Conservation (phyloP, 1,284 basidiomycete species). For the Microbotryum scabiosae region DNA sequence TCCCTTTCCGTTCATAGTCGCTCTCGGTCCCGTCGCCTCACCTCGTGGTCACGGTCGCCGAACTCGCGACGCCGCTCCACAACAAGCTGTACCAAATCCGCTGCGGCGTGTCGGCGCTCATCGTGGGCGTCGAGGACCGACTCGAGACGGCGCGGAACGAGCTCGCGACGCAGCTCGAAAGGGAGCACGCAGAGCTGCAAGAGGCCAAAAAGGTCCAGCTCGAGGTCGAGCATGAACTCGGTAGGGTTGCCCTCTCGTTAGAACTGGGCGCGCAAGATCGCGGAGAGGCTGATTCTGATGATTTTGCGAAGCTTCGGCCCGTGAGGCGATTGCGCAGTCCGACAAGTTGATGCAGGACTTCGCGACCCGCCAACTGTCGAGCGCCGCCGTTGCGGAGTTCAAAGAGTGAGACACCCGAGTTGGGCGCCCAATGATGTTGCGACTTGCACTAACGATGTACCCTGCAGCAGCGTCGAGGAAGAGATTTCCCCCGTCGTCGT, state of each 20-base stretch:
- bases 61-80: conserved; percentile 9
- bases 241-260: background rate
- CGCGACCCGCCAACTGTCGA: background rate
- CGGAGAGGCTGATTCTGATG: background rate
- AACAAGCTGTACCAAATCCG: conserved; percentile 20
- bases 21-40: conserved; percentile 15
- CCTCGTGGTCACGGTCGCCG: conserved; percentile 7
- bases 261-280: background rate
- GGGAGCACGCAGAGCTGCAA: background rate
- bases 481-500: background rate
- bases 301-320: background rate
- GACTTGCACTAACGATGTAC: too few species aligned
- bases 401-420: background rate
- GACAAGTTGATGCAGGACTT: conserved; percentile 19
- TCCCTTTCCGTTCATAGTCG: conserved; percentile 1
- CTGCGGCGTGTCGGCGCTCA: conserved; percentile 9
- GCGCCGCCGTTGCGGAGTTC: background rate
- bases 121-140: conserved; percentile 7
- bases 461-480: background rate
- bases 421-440: too few species aligned
- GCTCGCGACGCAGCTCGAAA: conserved; percentile 3
- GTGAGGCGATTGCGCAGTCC: background rate
- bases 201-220: background rate
- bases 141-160: conserved; percentile 1
- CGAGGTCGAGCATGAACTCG: conserved; percentile 1